Evolutionary conservation across 1,284 basidiomycete species (phyloP).

Genomic region (Rhodotorula glutinis): DNA sequence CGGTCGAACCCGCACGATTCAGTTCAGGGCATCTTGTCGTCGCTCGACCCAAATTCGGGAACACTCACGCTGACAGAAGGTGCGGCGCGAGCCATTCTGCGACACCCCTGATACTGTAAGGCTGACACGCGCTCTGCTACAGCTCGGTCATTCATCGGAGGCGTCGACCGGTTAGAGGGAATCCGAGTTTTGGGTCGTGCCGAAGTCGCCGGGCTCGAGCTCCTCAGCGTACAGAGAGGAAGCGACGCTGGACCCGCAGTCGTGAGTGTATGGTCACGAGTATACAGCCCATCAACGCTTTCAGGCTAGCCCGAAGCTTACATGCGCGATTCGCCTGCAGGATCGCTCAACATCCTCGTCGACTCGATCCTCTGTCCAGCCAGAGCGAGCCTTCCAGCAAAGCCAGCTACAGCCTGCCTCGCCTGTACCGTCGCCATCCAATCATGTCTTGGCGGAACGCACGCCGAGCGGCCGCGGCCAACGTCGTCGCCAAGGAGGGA

Average conservation of each 20-base stretch:
- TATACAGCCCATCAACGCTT: too few relatives aligned
- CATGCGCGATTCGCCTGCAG: too few relatives aligned
- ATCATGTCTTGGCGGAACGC: neutral
- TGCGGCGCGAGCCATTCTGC: too few relatives aligned
- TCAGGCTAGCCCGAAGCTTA: too few relatives aligned
- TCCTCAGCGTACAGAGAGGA: constrained; percentile 11
- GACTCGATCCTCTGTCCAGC: neutral
- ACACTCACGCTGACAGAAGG: constrained; percentile 14
- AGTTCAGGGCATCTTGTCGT: constrained; percentile 5
- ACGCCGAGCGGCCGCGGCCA: neutral
- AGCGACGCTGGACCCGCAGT: neutral
- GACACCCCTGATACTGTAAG: too few relatives aligned
- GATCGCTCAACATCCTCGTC: neutral
- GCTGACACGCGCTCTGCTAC: neutral
- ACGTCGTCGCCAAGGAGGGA: neutral
- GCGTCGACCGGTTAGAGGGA: neutral
- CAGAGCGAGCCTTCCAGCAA: neutral
- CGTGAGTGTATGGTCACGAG: too few relatives aligned
- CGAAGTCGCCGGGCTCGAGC: constrained; percentile 24
- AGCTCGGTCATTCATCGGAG: neutral
- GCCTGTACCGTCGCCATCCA: constrained; percentile 7
- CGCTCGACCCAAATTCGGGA: constrained; percentile 11
- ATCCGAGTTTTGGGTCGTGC: neutral
- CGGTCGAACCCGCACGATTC: neutral
- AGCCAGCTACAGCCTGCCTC: neutral